phyloP scores from a whole-genome alignment of 208 protist genomes.

The Leishmania lainsoni region DNA sequence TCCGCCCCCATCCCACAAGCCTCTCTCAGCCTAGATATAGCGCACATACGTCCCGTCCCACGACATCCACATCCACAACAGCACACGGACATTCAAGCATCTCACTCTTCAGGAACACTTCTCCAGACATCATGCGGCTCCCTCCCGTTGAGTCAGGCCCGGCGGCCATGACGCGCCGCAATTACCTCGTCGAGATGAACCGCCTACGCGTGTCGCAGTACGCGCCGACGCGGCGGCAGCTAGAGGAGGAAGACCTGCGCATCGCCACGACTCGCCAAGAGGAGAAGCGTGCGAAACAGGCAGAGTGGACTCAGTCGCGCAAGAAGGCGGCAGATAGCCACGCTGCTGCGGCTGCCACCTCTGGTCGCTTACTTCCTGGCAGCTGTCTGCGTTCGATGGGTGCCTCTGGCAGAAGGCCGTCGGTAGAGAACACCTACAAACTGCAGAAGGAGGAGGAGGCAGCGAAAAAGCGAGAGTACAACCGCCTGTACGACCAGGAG shows the following conservation, averaged over 20 bases:
- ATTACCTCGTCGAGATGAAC: conserved; percentile 86
- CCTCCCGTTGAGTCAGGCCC: conserved; percentile 66
- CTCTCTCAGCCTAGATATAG: neutral
- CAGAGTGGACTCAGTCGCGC: conserved; percentile 41
- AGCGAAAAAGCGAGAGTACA: conserved; percentile 69
- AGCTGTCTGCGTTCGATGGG: conserved; percentile 47
- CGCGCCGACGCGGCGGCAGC: conserved; percentile 50
- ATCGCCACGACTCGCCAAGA: conserved; percentile 46
- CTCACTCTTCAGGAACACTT: neutral
- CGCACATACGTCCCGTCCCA: neutral
- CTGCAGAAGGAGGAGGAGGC: conserved; percentile 56
- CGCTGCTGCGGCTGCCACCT: conserved; percentile 1
- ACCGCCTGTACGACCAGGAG: conserved; percentile 59
- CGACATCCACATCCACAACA: neutral
- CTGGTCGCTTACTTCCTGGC: conserved; percentile 61
- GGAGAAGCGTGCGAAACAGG: conserved; percentile 48
- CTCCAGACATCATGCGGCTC: conserved; percentile 21
- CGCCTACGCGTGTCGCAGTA: conserved; percentile 58
- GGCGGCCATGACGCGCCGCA: conserved; percentile 67
- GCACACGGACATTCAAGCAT: neutral
- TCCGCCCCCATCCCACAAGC: neutral
- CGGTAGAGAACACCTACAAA: conserved; percentile 49
- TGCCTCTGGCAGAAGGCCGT: conserved; percentile 18
- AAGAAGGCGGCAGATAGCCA: conserved; percentile 15
- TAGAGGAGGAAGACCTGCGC: conserved; percentile 69